Base-by-base conservation (phyloP, 129 eudicot species). In the Cynara cardunculus region DNA sequence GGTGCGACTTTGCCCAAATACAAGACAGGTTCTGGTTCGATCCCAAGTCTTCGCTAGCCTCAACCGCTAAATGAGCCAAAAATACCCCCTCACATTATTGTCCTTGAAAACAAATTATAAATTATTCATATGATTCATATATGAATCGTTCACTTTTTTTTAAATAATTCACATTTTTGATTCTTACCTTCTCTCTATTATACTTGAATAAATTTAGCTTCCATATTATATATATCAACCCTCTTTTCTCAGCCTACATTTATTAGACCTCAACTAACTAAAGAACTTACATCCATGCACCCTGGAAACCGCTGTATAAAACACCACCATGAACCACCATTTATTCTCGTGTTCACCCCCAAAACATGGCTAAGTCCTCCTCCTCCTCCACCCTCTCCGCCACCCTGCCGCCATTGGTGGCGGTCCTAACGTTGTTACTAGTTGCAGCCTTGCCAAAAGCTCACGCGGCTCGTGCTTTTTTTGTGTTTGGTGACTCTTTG, bases 401-500 rank as follows among this genome's bases (percentile, higher is more conserved):
- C 4, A 0, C n/a, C 75, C 13, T 74, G 69, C 14, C 25, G 39
- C 64, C 78, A 7, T 25, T 85, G 2, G 61, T 37, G 3, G 61
- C 74, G 26, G 53, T 53, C 21, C 34, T 78, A 64, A 53, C 78
- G n/a, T 62, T 78, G 14, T 39, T 80, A 18, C 71, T 80, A 46
- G 27, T 75, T 61, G 80, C 64, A 35, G 14, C 27, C 14, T 39
- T 49, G 41, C 74, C 85, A 18, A 76, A 10, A 30, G 76, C 85
- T 7, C 86, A 86, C 41, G 84, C 87, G 22, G 79, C 83, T 41
- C 94, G 97, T 11, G 91, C 97, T 28, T 92, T 92, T 78, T 92
- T 92, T 2, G 94, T 92, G 74, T 92, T 92, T 53, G 97, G 97
- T 2, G 97, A 92, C 83, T 92, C 97, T 1, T 85, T 92, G 5